A percentile compares a stretch with the other conserved stretches of the same genome.
Evolutionary conservation across 2,329 filamentous ascomycete genomes (phyloP).

Genomic region (Sordariomycetes sp.): DNA sequence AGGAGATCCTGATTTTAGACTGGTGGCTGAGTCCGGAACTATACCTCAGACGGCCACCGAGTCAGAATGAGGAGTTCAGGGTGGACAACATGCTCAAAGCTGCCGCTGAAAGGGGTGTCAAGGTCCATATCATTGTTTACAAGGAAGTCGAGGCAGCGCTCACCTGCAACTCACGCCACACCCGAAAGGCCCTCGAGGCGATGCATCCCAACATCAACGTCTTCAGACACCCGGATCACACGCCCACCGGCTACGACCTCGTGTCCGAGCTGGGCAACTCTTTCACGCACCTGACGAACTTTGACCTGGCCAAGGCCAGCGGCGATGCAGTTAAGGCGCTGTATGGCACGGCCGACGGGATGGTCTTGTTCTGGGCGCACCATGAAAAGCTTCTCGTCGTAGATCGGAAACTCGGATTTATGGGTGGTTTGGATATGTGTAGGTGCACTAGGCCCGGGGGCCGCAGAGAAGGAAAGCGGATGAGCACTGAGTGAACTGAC

Average conservation of each 20-base stretch:
- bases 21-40: slow-evolving; percentile 90
- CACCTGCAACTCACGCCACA: slow-evolving; percentile 56
- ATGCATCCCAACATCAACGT: slow-evolving; percentile 80
- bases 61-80: slow-evolving; percentile 73
- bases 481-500: neutral
- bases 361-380: slow-evolving; percentile 86
- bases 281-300: slow-evolving; percentile 36
- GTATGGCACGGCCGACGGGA: slow-evolving; percentile 73
- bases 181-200: slow-evolving; percentile 67
- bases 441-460: slow-evolving; percentile 7
- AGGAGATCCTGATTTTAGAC: slow-evolving; percentile 78
- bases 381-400: slow-evolving; percentile 85
- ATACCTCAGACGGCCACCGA: slow-evolving; percentile 75
- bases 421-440: slow-evolving; percentile 84
- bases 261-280: slow-evolving; percentile 59
- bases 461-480: neutral
- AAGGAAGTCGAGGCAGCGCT: slow-evolving; percentile 81
- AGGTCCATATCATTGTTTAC: slow-evolving; percentile 81
- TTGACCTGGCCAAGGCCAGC: slow-evolving; percentile 56
- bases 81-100: slow-evolving; percentile 75
- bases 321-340: slow-evolving; percentile 66
- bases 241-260: slow-evolving; percentile 62
- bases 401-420: slow-evolving; percentile 73
- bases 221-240: slow-evolving; percentile 84
- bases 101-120: slow-evolving; percentile 76